Evolutionary conservation across 257 asterid species (phyloP).

Genomic region (Plectranthus barbatus): DNA sequence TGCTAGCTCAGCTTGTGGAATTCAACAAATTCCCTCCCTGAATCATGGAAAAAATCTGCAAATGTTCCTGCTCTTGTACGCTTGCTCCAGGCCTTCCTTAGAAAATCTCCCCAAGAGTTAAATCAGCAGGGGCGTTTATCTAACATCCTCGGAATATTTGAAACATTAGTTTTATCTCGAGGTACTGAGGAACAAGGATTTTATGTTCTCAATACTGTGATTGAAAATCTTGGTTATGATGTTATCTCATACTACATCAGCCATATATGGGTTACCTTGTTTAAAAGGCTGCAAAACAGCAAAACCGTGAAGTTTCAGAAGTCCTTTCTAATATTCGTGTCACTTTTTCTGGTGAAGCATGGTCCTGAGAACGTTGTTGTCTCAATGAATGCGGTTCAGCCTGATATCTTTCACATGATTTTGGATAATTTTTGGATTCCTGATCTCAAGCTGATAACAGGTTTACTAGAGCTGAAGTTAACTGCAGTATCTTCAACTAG

Average conservation of each 20-base stretch:
- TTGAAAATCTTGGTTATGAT: conserved; percentile 76
- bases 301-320: conserved; percentile 58
- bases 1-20: conserved; percentile 93
- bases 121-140: conserved; percentile 69
- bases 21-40: conserved; percentile 53
- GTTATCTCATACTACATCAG: conserved; percentile 46
- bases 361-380: conserved; percentile 59
- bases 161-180: conserved; percentile 50
- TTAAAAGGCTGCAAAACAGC: conserved; percentile 53
- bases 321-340: conserved; percentile 76
- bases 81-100: conserved; percentile 88
- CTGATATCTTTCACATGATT: conserved; percentile 33
- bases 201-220: conserved; percentile 88
- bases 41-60: conserved; percentile 78
- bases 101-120: conserved; percentile 75
- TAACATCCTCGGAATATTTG: conserved; percentile 70
- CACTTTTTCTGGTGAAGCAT: conserved; percentile 77
- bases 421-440: conserved; percentile 44
- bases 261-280: conserved; percentile 75
- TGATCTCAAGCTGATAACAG: conserved; percentile 63
- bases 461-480: conserved; percentile 66
- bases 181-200: conserved; percentile 85
- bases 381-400: conserved; percentile 73
- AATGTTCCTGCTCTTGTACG: conserved; percentile 90
- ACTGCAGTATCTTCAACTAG: conserved; percentile 80